phyloP scores from a whole-genome alignment of 2,329 filamentous ascomycete species.

The Mycosphaerella sp. region DNA sequence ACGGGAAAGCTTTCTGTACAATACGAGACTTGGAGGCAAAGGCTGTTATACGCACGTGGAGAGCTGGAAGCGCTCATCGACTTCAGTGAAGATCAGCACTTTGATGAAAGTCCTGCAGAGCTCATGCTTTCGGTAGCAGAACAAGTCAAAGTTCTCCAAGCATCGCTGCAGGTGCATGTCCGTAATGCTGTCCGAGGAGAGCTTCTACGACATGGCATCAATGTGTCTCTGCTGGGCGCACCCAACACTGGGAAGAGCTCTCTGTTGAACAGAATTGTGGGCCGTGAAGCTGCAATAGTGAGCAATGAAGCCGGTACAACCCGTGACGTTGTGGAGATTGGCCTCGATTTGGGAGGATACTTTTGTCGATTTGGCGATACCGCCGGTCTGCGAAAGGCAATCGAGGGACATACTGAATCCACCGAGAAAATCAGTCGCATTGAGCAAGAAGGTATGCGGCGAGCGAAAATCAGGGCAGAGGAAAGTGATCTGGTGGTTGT shows the following conservation, averaged over 20 bases:
- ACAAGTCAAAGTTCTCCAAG: constrained; percentile 57
- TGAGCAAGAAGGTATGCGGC: constrained; percentile 82
- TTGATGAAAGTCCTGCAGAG: constrained; percentile 74
- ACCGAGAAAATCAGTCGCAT: constrained; percentile 58
- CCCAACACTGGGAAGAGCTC: constrained; percentile 96
- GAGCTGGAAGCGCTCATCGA: constrained; percentile 95
- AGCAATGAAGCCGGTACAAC: constrained; percentile 90
- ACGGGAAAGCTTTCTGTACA: constrained; percentile 58
- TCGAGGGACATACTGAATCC: constrained; percentile 9
- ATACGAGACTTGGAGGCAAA: constrained; percentile 76
- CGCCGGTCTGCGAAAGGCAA: constrained; percentile 62
- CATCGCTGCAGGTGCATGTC: constrained; percentile 62
- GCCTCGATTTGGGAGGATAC: constrained; percentile 81
- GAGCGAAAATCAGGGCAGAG: constrained; percentile 72
- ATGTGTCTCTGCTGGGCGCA: constrained; percentile 77
- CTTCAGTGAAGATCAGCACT: constrained; percentile 95
- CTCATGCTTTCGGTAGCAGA: constrained; percentile 62
- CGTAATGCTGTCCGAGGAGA: constrained; percentile 75
- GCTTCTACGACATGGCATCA: constrained; percentile 76
- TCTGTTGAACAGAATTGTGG: constrained; percentile 81
- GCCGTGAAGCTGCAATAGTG: constrained; percentile 90
- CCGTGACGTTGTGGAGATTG: constrained; percentile 85
- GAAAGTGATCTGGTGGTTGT: constrained; percentile 82
- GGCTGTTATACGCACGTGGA: constrained; percentile 72
- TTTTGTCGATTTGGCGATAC: constrained; percentile 94